These are phyloP conservation scores for Lupinus albus DNA, from an alignment of 306 rosid genomes.

Conservation along the genomic window DNA sequence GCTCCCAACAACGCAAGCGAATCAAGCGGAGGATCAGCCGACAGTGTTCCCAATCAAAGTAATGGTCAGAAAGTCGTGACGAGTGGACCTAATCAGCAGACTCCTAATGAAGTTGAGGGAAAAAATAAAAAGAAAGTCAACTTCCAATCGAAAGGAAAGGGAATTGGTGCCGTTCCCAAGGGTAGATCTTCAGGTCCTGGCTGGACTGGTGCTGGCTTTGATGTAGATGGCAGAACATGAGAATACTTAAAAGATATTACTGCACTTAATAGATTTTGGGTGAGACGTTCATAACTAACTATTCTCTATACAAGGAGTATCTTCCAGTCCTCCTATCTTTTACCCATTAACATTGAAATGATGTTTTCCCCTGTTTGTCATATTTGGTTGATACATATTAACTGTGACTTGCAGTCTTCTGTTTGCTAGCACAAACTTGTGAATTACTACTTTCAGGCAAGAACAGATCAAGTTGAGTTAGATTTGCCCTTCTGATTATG, in stretches of 20 bases:
- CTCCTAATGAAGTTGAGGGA: constrained; percentile 64
- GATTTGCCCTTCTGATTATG: constrained; percentile 19
- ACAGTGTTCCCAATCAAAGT: constrained; percentile 49
- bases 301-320: constrained; percentile 36
- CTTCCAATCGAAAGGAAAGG: constrained; percentile 78
- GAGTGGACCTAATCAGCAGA: constrained; percentile 53
- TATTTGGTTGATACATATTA: constrained; percentile 28
- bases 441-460: constrained; percentile 32
- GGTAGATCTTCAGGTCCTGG: constrained; percentile 75
- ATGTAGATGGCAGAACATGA: constrained; percentile 70
- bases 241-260: constrained; percentile 26
- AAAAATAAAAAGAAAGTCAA: constrained; percentile 70
- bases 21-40: constrained; percentile 44
- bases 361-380: constrained; percentile 27
- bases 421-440: constrained; percentile 30
- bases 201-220: constrained; percentile 95
- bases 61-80: constrained; percentile 48
- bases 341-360: constrained; percentile 30
- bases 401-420: constrained; percentile 37
- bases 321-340: constrained; percentile 30
- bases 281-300: constrained; percentile 18
- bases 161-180: constrained; percentile 78
- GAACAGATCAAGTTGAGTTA: constrained; percentile 22
- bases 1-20: constrained; percentile 48
- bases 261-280: constrained; percentile 31